Evolutionary conservation across 768 basidiomycete species (phyloP), one percentile per base, ranked within the genome.

Genomic region (Lentinula aciculospora): DNA sequence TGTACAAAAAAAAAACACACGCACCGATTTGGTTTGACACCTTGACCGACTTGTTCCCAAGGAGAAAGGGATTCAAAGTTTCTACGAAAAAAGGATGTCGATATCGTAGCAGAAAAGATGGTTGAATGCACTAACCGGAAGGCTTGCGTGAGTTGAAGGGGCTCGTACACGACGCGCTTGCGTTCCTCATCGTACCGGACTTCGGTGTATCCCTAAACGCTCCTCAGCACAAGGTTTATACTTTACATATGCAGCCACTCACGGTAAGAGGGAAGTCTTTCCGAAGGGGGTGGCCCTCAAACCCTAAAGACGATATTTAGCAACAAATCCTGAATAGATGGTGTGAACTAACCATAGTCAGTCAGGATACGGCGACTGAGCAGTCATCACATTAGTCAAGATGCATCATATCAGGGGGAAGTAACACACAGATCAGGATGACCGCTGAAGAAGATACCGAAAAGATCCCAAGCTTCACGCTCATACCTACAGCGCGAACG

Each of bases 221-320:
- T 39, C 48, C 27, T 19, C 50, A 56, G 54, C 45, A 59, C 7
- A 19, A 17, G 32, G 46, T 39, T 12, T 32, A 27, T 19, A 28
- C 23, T 19, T 10, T 47, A 48, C 25, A 40, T 47, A 27, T 39
- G 27, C 37, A 15, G 44, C 49, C 23, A 74, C 86, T 64, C 68
- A 94, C 95, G 8, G 94, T 97, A 64, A 99, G 73, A 31, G 97
- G 97, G 82, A 98, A 99, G 69, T 99, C 97, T 71, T 99, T 99
- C 61, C 97, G 85, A 46, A 99, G 73, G 9, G 97, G 97, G 69
- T 99, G 94, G 21, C 97, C 97, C 73, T 98, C 95, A 66, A 98
- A 97, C 57, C 92, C 91, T 92, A 61, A 17, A 32, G 37, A 29
- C 53, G 34, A 23, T 19, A 3, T 10, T 51, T 66, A 42, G 53